A percentile compares a stretch with the other conserved stretches of the same genome.
Evolutionary conservation across 805 yeast species (phyloP).

Genomic region (Metschnikowia hibisci): DNA sequence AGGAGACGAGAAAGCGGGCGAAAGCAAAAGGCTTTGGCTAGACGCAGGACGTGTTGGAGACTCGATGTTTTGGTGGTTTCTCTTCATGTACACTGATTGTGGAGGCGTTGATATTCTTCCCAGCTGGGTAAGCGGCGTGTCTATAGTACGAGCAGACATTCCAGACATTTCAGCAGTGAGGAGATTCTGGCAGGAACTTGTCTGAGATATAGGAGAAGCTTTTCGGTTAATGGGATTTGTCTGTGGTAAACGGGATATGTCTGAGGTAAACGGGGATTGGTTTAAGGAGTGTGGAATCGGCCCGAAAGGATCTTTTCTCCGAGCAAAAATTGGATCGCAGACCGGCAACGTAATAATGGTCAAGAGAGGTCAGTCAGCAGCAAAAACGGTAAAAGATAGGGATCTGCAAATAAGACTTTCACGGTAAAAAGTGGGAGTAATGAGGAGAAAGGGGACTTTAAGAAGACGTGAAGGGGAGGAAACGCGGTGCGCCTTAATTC

Average conservation of each 20-base stretch:
- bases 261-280: neutral
- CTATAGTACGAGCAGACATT: slow-evolving; percentile 7
- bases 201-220: too few relatives aligned
- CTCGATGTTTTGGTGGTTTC: slow-evolving; percentile 15
- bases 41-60: slow-evolving; percentile 18
- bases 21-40: slow-evolving; percentile 23
- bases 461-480: slow-evolving; percentile 9
- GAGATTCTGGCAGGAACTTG: too few relatives aligned
- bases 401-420: neutral
- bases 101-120: slow-evolving; percentile 39
- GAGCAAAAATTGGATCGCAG: neutral
- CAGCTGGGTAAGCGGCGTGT: slow-evolving; percentile 25
- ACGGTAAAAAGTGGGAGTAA: slow-evolving; percentile 3
- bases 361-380: neutral
- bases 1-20: slow-evolving; percentile 52
- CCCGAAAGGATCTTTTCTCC: neutral
- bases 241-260: too few relatives aligned
- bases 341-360: neutral
- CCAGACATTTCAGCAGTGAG: slow-evolving; percentile 2
- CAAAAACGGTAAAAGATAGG: neutral
- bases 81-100: slow-evolving; percentile 21
- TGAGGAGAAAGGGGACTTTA: slow-evolving; percentile 10
- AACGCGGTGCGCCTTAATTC: slow-evolving; percentile 9
- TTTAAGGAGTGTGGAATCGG: neutral
- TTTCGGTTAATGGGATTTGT: too few relatives aligned